phyloP scores from a whole-genome alignment of 257 asterid species.

The Lithospermum erythrorhizon region DNA sequence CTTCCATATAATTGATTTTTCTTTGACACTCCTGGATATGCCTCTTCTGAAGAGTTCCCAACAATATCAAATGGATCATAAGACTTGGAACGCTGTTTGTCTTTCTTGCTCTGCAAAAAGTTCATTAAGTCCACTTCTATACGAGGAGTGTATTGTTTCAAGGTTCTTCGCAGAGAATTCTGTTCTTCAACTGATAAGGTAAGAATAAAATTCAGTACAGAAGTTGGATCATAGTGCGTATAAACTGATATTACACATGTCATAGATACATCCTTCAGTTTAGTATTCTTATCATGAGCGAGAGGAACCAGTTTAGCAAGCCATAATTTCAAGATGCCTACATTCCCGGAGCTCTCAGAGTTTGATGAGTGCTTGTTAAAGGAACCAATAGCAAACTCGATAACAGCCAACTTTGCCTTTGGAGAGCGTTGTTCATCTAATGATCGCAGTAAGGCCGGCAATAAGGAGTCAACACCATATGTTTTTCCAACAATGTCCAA shows the following conservation, averaged over 20 bases:
- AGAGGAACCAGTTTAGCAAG: slow-evolving; percentile 82
- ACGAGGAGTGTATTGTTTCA: slow-evolving; percentile 96
- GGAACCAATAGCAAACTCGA: slow-evolving; percentile 87
- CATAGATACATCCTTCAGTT: slow-evolving; percentile 87
- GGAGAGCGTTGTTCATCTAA: slow-evolving; percentile 99
- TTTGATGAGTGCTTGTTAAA: slow-evolving; percentile 70
- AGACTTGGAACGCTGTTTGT: slow-evolving; percentile 71
- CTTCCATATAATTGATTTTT: slow-evolving; percentile 67
- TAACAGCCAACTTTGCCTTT: slow-evolving; percentile 94
- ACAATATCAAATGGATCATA: slow-evolving; percentile 77
- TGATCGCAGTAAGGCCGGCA: slow-evolving; percentile 93
- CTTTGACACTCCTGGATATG: slow-evolving; percentile 56
- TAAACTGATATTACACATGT: slow-evolving; percentile 86
- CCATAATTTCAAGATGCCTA: slow-evolving; percentile 92
- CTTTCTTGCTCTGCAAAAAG: slow-evolving; percentile 89
- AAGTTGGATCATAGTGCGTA: slow-evolving; percentile 70
- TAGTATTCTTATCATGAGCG: slow-evolving; percentile 84
- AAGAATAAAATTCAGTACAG: slow-evolving; percentile 74
- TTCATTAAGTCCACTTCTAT: slow-evolving; percentile 96
- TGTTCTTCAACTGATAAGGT: slow-evolving; percentile 95
- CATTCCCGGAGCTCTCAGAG: slow-evolving; percentile 74
- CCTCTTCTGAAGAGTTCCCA: slow-evolving; percentile 94
- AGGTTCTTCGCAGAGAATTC: slow-evolving; percentile 87
- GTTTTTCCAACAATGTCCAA: slow-evolving; percentile 88
- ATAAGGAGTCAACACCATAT: slow-evolving; percentile 81